A percentile compares a stretch with the other conserved stretches of the same genome.
These are phyloP conservation scores for Talaromyces albobiverticillius DNA, from an alignment of 2,329 filamentous ascomycete genomes.

Conservation along the genomic window DNA sequence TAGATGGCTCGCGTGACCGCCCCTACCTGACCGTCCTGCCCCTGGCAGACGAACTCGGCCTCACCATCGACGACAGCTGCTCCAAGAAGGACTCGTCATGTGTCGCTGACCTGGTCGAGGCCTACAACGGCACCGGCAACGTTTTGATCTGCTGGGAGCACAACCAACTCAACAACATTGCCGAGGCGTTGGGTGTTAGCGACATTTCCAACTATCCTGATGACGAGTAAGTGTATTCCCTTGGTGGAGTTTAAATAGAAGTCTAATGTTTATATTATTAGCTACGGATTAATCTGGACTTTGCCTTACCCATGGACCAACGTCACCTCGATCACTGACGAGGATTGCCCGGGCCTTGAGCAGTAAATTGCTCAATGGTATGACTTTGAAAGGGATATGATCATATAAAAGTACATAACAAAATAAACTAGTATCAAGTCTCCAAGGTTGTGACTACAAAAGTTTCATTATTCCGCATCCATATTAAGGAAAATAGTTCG, in stretches of 20 bases:
- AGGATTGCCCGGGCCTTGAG: slow-evolving; percentile 56
- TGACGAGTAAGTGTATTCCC: slow-evolving; percentile 34
- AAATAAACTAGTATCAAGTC: too few relatives aligned
- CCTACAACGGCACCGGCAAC: slow-evolving; percentile 51
- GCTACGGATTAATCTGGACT: slow-evolving; percentile 58
- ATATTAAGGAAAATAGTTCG: too few relatives aligned
- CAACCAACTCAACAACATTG: slow-evolving; percentile 51
- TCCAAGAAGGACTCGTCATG: slow-evolving; percentile 55
- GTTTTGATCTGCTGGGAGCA: slow-evolving; percentile 65
- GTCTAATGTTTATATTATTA: slow-evolving; percentile 12
- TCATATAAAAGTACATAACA: too few relatives aligned
- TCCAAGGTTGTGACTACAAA: too few relatives aligned
- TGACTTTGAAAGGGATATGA: too few relatives aligned
- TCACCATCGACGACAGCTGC: slow-evolving; percentile 56
- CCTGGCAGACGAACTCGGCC: slow-evolving; percentile 53
- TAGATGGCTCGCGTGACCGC: slow-evolving; percentile 51
- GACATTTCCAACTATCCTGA: slow-evolving; percentile 51
- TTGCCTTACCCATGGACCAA: slow-evolving; percentile 49
- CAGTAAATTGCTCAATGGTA: slow-evolving; percentile 7
- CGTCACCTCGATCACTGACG: slow-evolving; percentile 47
- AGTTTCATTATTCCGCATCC: too few relatives aligned
- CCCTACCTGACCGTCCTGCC: slow-evolving; percentile 58
- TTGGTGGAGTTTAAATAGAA: not conserved
- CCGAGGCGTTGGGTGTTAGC: slow-evolving; percentile 50
- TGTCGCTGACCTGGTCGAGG: slow-evolving; percentile 50